These are phyloP conservation scores for Tuber calosporum DNA, from an alignment of 495 filamentous ascomycete genomes.

Conservation along the genomic window DNA sequence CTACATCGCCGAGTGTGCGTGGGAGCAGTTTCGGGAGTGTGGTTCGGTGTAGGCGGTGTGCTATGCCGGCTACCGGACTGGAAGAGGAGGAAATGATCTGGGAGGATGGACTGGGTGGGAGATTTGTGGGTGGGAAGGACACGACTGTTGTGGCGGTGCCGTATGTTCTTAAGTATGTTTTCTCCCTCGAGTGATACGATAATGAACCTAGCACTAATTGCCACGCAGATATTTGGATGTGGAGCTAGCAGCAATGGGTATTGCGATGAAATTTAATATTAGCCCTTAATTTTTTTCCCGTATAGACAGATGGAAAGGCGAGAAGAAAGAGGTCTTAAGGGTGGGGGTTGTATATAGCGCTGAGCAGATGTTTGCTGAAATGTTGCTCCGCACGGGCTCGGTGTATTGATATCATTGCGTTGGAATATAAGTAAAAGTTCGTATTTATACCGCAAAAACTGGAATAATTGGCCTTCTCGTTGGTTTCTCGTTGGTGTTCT, in stretches of 20 bases:
- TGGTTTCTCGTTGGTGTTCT: no score
- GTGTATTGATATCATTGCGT: background rate
- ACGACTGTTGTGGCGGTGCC: conserved; percentile 88
- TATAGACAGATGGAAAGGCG: background rate
- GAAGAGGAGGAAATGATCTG: conserved; percentile 66
- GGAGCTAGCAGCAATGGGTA: conserved; percentile 87
- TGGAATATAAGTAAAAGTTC: background rate
- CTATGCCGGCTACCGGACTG: conserved; percentile 52
- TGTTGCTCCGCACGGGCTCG: no score
- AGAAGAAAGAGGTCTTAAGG: background rate
- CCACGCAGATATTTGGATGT: conserved; percentile 62
- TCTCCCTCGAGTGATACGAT: background rate
- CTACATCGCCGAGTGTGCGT: conserved; percentile 64
- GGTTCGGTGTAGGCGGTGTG: conserved; percentile 79
- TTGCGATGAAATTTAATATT: conserved; percentile 81
- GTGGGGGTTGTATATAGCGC: background rate
- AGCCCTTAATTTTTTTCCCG: conserved; percentile 46
- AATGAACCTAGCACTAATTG: conserved; percentile 2
- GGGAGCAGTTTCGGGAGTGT: conserved; percentile 55
- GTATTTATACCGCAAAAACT: no score
- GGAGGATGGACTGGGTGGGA: conserved; percentile 79
- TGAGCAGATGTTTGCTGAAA: background rate
- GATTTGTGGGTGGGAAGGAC: conserved; percentile 79
- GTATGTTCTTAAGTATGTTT: conserved; percentile 65
- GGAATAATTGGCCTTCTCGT: no score